phyloP scores from a whole-genome alignment of 2,329 filamentous ascomycete species.

The Claviceps maximensis region DNA sequence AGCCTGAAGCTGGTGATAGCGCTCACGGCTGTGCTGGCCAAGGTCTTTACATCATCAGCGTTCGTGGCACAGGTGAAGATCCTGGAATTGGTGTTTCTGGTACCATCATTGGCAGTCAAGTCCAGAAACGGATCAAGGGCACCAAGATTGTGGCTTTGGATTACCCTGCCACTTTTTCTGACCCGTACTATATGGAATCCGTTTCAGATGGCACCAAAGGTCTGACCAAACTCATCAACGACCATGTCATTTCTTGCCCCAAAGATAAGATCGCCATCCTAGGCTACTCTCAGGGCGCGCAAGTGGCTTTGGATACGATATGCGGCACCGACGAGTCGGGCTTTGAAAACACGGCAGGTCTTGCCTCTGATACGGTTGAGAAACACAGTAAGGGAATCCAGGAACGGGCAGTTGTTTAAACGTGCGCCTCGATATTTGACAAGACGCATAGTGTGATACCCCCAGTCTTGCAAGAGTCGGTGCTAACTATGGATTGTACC shows the following conservation, averaged over 20 bases:
- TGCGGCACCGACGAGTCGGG: slow-evolving; percentile 21
- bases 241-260: slow-evolving; percentile 23
- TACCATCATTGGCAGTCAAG: slow-evolving; percentile 16
- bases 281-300: slow-evolving; percentile 31
- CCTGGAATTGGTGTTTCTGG: slow-evolving; percentile 22
- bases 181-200: slow-evolving; percentile 21
- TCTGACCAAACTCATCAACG: slow-evolving; percentile 17
- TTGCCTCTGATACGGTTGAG: slow-evolving; percentile 17
- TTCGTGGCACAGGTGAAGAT: slow-evolving; percentile 24
- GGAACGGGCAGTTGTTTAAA: too few species aligned
- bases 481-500: background rate
- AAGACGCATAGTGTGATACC: background rate
- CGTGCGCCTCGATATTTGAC: too few species aligned
- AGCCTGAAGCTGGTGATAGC: slow-evolving; percentile 13
- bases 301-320: slow-evolving; percentile 23
- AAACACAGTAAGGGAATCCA: slow-evolving; percentile 16
- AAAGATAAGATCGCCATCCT: slow-evolving; percentile 27
- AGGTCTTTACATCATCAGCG: slow-evolving; percentile 27
- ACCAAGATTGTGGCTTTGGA: slow-evolving; percentile 22
- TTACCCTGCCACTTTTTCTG: slow-evolving; percentile 24
- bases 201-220: slow-evolving; percentile 20
- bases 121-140: slow-evolving; percentile 20
- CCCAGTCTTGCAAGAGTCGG: background rate
- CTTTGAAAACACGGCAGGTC: slow-evolving; percentile 15
- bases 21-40: slow-evolving; percentile 21